Conservation (phyloP, 169 alveolate species). For the Theileria parva region DNA sequence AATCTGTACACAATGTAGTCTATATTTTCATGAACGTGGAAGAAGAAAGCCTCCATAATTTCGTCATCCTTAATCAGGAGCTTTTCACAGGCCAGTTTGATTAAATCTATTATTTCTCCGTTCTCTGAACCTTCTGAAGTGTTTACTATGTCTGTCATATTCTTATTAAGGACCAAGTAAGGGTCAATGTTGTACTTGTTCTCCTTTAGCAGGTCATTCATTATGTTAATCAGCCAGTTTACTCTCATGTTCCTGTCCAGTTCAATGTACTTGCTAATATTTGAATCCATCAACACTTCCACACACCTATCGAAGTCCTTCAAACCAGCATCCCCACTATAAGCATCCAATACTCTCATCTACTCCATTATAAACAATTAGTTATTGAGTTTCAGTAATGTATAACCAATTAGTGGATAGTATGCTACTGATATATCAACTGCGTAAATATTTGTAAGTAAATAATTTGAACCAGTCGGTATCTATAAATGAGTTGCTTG, state of each 20-base stretch:
- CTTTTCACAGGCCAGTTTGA: not conserved
- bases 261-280: conserved; percentile 26
- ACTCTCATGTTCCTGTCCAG: conserved; percentile 33
- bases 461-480: conserved; percentile 2
- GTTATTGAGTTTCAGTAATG: too few species aligned
- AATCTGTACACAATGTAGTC: not conserved
- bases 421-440: too few species aligned
- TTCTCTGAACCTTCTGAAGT: not conserved
- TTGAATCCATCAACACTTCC: conserved; percentile 12
- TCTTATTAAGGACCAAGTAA: not conserved
- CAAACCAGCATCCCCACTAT: conserved; percentile 42
- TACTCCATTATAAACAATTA: not conserved
- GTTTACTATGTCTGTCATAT: not conserved
- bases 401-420: too few species aligned
- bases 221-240: conserved; percentile 53
- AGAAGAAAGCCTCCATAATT: not conserved
- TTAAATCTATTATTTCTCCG: not conserved
- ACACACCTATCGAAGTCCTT: conserved; percentile 15
- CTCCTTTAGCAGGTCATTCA: conserved; percentile 16
- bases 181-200: not conserved
- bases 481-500: conserved; percentile 14
- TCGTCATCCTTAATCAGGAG: not conserved
- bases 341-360: conserved; percentile 28
- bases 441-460: not conserved
- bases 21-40: not conserved